Conservation (phyloP, 495 filamentous ascomycete species). For the Aspergillus sclerotioniger region DNA sequence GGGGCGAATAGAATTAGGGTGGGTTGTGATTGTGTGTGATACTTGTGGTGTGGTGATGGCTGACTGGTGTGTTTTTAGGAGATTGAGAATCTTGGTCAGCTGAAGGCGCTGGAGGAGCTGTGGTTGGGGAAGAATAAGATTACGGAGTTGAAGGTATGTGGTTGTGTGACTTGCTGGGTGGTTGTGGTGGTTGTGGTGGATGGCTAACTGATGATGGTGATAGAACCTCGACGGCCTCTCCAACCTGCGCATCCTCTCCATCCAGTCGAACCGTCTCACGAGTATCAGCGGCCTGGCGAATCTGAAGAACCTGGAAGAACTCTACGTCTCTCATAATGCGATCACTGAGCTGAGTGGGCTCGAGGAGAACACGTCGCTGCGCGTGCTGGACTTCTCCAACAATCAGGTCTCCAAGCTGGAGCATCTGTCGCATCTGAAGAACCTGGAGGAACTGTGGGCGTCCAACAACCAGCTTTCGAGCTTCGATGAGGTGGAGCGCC, state of each 20-base stretch:
- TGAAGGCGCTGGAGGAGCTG: slow-evolving; percentile 75
- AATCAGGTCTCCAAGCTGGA: slow-evolving; percentile 77
- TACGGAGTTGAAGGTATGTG: slow-evolving; percentile 65
- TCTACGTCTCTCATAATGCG: slow-evolving; percentile 98
- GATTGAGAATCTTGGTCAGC: slow-evolving; percentile 79
- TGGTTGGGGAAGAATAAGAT: slow-evolving; percentile 99
- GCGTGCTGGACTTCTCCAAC: slow-evolving; percentile 84
- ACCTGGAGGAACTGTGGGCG: slow-evolving; percentile 91
- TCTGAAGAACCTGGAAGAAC: slow-evolving; percentile 81
- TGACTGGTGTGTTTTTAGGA: slow-evolving; percentile 47
- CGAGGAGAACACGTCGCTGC: slow-evolving; percentile 65
- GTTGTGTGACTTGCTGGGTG: background rate
- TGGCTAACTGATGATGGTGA: background rate
- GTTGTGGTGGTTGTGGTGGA: background rate
- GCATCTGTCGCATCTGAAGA: slow-evolving; percentile 63
- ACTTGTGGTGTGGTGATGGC: background rate
- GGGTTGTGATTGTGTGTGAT: slow-evolving; percentile 11
- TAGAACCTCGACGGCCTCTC: slow-evolving; percentile 65
- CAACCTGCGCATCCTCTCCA: slow-evolving; percentile 85
- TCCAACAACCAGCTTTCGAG: slow-evolving; percentile 79
- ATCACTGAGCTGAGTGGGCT: slow-evolving; percentile 75
- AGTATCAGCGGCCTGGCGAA: slow-evolving; percentile 69
- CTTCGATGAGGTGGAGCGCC: slow-evolving; percentile 80
- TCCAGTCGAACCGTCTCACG: slow-evolving; percentile 94
- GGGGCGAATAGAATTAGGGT: slow-evolving; percentile 87